Conservation (phyloP, 768 basidiomycete species). For the Cubamyces lactineus region DNA sequence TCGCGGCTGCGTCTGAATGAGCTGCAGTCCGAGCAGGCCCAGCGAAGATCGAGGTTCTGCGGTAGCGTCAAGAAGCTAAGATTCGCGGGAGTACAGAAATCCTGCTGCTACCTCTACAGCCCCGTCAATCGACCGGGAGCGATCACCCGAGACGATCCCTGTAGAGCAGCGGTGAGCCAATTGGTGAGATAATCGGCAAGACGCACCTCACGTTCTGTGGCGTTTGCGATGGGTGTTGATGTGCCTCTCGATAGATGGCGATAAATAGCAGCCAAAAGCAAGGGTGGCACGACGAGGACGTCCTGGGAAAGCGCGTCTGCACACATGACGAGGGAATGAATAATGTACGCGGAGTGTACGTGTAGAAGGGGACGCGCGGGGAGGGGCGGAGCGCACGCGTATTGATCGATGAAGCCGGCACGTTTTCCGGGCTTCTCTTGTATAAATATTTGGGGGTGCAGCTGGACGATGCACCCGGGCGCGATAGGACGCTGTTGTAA, state of each 20-base stretch:
- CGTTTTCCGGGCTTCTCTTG: not conserved
- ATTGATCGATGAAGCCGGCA: conserved; percentile 10
- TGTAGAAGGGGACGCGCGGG: not conserved
- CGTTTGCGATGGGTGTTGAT: not conserved
- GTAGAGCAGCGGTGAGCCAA: no score
- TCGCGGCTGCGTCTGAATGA: no score
- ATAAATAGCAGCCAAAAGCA: not conserved
- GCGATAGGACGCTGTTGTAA: not conserved
- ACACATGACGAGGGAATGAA: not conserved
- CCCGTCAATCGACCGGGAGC: no score
- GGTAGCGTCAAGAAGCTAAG: no score
- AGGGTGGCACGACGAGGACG: not conserved
- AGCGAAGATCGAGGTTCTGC: no score
- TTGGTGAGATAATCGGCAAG: no score
- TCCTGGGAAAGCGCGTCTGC: not conserved
- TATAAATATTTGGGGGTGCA: not conserved
- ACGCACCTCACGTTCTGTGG: no score
- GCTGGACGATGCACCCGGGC: not conserved
- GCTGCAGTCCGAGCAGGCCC: no score
- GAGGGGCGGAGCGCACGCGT: not conserved
- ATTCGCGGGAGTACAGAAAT: no score
- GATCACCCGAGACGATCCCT: no score
- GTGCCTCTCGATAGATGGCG: no score
- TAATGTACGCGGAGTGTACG: conserved; percentile 8
- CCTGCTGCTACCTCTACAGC: no score